Evolutionary conservation across 805 yeast genomes (phyloP), one percentile per base, ranked within the genome.

Genomic region (Nakazawaea sp.): DNA sequence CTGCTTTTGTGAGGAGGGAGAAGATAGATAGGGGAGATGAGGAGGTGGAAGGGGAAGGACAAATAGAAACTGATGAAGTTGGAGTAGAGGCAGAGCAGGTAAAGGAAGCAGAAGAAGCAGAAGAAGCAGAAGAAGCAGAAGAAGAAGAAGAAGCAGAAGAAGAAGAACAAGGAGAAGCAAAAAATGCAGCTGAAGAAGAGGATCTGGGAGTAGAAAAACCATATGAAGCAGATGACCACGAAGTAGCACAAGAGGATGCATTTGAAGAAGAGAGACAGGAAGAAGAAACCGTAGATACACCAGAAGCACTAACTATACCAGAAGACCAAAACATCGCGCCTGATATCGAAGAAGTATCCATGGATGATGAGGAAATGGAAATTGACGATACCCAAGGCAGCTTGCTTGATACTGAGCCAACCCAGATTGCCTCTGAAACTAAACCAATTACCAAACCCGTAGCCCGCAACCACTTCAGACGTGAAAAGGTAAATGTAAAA

Each of bases 401-500:
- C 8, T 7, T 6, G 16, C 8, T 7, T 11, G 29, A 26, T 12
- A 8, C 8, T 12, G 29, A 26, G n/a, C n/a, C n/a, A n/a, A 13
- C n/a, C n/a, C n/a, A 26, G 16, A 6, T 13, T 12, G n/a, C 7
- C n/a, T 12, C 16, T 12, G 13, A 26, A 12, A 8, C 16, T 21
- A 13, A 23, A 32, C 36, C 18, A 38, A 5, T 12, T 19, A 10
- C 32, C 16, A 21, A 7, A 17, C n/a, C n/a, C n/a, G n/a, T n/a
- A n/a, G n/a, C n/a, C n/a, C n/a, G n/a, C n/a, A n/a, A n/a, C n/a
- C n/a, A n/a, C n/a, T n/a, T n/a, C n/a, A 27, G 27, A 29, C 7
- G 26, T 17, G 56, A 55, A 25, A 47, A 69, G 35, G 61, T 56
- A 0, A 52, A 57, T 1, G 78, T 81, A 0, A 63, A 68, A 29